phyloP scores from a whole-genome alignment of 805 yeast genomes.

The Kodamaea hsintzibuensis region DNA sequence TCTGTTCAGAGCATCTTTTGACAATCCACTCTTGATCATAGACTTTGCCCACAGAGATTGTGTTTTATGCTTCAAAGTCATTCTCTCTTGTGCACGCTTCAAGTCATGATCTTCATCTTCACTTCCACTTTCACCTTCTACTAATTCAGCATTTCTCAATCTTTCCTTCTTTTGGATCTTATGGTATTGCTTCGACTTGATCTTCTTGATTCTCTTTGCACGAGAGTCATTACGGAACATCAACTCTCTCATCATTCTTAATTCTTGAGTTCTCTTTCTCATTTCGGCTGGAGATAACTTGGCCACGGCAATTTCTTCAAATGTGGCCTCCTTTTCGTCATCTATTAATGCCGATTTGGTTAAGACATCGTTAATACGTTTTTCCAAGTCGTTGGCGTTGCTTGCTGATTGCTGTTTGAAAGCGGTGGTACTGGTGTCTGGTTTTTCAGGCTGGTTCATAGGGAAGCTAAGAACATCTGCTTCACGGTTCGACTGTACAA shows the following conservation, averaged over 20 bases:
- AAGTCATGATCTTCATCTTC: constrained; percentile 70
- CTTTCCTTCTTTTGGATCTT: constrained; percentile 85
- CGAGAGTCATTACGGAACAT: constrained; percentile 94
- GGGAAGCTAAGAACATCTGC: constrained; percentile 88
- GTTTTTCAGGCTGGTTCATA: constrained; percentile 44
- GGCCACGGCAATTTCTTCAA: constrained; percentile 84
- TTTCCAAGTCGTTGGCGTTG: constrained; percentile 64
- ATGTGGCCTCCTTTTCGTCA: constrained; percentile 75
- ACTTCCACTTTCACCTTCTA: constrained; percentile 55
- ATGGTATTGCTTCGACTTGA: constrained; percentile 87
- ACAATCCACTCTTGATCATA: constrained; percentile 85
- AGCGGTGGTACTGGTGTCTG: constrained; percentile 54
- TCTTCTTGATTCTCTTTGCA: constrained; percentile 89
- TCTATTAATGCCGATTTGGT: constrained; percentile 66
- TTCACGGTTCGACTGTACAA: constrained; percentile 72
- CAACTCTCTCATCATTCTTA: constrained; percentile 89
- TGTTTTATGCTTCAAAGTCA: constrained; percentile 87
- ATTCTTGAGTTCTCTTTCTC: constrained; percentile 71
- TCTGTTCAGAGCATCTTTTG: constrained; percentile 81
- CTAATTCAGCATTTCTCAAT: constrained; percentile 64
- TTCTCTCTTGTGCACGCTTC: constrained; percentile 86
- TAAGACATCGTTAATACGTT: constrained; percentile 59
- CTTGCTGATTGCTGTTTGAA: constrained; percentile 30
- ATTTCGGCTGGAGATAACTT: constrained; percentile 80
- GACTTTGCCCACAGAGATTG: constrained; percentile 88